Evolutionary conservation across 78 protist genomes (phyloP).

Genomic region (Neovahlkampfia damariscottae): DNA sequence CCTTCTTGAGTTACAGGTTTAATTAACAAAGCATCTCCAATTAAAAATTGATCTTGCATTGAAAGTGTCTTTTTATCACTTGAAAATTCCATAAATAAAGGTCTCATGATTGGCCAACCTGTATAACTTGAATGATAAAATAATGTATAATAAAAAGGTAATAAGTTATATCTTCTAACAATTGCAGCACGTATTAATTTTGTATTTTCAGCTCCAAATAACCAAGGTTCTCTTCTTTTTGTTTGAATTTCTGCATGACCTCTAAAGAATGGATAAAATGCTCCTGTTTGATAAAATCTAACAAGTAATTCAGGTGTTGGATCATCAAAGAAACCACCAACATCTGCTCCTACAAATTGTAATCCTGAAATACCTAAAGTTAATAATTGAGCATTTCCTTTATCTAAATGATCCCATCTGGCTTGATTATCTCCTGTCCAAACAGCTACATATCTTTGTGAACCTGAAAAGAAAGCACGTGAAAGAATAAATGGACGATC

Average conservation of each 20-base stretch:
- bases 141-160: slow-evolving; percentile 77
- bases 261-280: slow-evolving; percentile 95
- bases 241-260: slow-evolving; percentile 93
- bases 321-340: slow-evolving; percentile 95
- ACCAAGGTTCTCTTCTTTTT: slow-evolving; percentile 91
- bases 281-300: slow-evolving; percentile 91
- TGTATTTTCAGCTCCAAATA: slow-evolving; percentile 63
- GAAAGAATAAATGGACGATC: slow-evolving; percentile 92
- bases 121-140: slow-evolving; percentile 41
- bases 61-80: not conserved
- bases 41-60: slow-evolving; percentile 28
- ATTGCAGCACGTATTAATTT: slow-evolving; percentile 41
- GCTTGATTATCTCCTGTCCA: slow-evolving; percentile 99
- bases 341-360: slow-evolving; percentile 84
- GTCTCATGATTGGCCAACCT: slow-evolving; percentile 75
- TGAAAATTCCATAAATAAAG: slow-evolving; percentile 59
- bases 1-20: slow-evolving; percentile 40
- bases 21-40: slow-evolving; percentile 58
- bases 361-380: slow-evolving; percentile 73
- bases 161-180: slow-evolving; percentile 62
- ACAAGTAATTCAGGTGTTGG: slow-evolving; percentile 80
- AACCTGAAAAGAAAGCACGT: slow-evolving; percentile 92
- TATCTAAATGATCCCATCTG: slow-evolving; percentile 78
- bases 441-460: slow-evolving; percentile 89
- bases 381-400: slow-evolving; percentile 73